A percentile compares a stretch with the other conserved stretches of the same genome.
Conservation (phyloP, 352 stramenopile species). For the Globisporangium orthogonon region DNA sequence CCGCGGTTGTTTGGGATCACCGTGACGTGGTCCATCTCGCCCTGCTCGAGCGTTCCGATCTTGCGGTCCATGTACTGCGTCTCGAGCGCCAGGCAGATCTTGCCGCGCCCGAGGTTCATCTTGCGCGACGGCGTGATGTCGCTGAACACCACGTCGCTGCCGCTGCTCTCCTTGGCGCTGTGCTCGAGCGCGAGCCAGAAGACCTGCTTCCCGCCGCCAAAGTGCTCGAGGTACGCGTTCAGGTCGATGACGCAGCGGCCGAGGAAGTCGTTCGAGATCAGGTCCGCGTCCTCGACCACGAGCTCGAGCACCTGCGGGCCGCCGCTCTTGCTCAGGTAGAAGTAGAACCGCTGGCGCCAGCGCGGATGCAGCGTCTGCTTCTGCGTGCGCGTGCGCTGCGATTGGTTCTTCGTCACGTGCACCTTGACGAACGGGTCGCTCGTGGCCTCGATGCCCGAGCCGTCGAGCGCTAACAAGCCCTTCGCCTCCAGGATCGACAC, state of each 20-base stretch:
- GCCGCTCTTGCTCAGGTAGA: conserved; percentile 27
- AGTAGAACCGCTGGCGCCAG: conserved; percentile 73
- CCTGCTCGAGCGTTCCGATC: conserved; percentile 53
- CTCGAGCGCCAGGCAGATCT: conserved; percentile 65
- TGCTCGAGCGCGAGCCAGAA: conserved; percentile 69
- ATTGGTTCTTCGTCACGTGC: conserved; percentile 43
- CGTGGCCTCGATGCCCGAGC: conserved; percentile 41
- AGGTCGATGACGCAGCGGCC: conserved; percentile 62
- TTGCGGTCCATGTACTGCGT: conserved; percentile 45
- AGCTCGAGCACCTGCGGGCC: conserved; percentile 51
- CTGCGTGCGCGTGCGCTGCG: conserved; percentile 51
- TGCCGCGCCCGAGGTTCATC: conserved; percentile 41
- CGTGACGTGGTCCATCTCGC: conserved; percentile 60
- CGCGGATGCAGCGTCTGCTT: conserved; percentile 59
- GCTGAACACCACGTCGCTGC: conserved; percentile 21
- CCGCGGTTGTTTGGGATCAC: conserved; percentile 36
- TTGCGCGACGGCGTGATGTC: conserved; percentile 43
- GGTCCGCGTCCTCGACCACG: conserved; percentile 53
- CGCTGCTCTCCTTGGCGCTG: conserved; percentile 23
- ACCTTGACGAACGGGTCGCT: conserved; percentile 69
- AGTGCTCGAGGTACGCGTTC: conserved; percentile 45
- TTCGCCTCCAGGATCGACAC: conserved; percentile 61
- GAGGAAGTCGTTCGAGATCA: conserved; percentile 72
- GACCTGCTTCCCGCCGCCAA: conserved; percentile 36
- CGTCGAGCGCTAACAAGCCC: conserved; percentile 46